Conservation (phyloP, 805 yeast species). For the Metschnikowia orientalis region DNA sequence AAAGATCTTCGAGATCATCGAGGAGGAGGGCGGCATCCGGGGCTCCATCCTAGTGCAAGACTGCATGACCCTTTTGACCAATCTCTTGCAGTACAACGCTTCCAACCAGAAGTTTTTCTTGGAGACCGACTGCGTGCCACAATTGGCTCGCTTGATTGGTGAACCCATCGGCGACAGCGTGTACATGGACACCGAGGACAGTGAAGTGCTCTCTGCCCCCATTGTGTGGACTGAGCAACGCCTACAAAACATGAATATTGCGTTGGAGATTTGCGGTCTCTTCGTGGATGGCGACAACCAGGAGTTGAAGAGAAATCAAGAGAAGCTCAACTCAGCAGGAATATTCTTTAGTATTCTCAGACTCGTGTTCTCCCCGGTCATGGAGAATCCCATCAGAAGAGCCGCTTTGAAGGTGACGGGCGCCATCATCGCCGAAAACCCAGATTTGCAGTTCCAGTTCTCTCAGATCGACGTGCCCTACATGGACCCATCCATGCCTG, state of each 20-base stretch:
- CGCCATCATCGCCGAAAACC: slow-evolving; percentile 66
- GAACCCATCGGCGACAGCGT: slow-evolving; percentile 47
- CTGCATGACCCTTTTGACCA: slow-evolving; percentile 70
- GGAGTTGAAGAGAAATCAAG: slow-evolving; percentile 57
- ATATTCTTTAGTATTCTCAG: slow-evolving; percentile 62
- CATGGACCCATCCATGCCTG: slow-evolving; percentile 66
- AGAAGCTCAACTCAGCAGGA: slow-evolving; percentile 53
- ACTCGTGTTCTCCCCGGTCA: slow-evolving; percentile 61
- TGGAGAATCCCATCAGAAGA: slow-evolving; percentile 64
- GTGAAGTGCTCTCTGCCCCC: slow-evolving; percentile 20
- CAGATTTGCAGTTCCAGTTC: slow-evolving; percentile 63
- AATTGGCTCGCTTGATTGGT: slow-evolving; percentile 56
- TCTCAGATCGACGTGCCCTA: slow-evolving; percentile 88
- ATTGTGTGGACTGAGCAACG: slow-evolving; percentile 79
- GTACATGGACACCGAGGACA: slow-evolving; percentile 28
- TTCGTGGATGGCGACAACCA: slow-evolving; percentile 72
- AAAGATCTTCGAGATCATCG: slow-evolving; percentile 69
- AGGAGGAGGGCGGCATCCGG: slow-evolving; percentile 82
- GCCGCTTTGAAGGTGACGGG: slow-evolving; percentile 71
- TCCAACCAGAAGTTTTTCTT: slow-evolving; percentile 86
- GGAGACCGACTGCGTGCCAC: slow-evolving; percentile 75
- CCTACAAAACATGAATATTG: slow-evolving; percentile 57
- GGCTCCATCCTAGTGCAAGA: slow-evolving; percentile 92
- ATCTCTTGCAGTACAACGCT: slow-evolving; percentile 73
- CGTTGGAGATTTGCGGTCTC: slow-evolving; percentile 66